phyloP scores from a whole-genome alignment of 176 grass and related monocot genomes.

The Bothriochloa decipiens region DNA sequence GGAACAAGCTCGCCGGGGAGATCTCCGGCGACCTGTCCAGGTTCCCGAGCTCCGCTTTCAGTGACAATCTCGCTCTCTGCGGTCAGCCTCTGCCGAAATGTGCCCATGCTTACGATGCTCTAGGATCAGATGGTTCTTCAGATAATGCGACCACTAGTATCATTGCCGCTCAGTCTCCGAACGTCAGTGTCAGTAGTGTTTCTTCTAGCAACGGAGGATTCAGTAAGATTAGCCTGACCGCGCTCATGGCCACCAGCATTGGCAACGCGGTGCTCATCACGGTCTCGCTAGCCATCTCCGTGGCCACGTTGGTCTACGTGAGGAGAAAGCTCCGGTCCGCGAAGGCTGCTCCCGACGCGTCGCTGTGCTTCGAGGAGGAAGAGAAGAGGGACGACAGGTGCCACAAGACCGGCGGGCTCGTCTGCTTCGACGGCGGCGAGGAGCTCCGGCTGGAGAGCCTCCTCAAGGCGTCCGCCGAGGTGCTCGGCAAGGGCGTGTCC shows the following conservation, averaged over 20 bases:
- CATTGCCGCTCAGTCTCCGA: conserved; percentile 27
- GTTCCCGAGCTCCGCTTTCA: conserved; percentile 58
- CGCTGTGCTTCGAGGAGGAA: conserved; percentile 33
- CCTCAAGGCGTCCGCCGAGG: conserved; percentile 74
- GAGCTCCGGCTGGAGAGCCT: conserved; percentile 74
- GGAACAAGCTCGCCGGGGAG: conserved; percentile 51
- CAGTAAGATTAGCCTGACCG: conserved; percentile 42
- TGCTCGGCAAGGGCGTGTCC: conserved; percentile 77
- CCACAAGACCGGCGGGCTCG: conserved; percentile 47
- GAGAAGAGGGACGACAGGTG: conserved; percentile 40
- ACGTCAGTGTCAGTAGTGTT: background rate
- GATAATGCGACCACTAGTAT: background rate
- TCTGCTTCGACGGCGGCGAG: conserved; percentile 74
- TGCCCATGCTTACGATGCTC: conserved; percentile 17
- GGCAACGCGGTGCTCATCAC: conserved; percentile 53
- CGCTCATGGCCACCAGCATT: conserved; percentile 57
- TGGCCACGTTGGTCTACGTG: conserved; percentile 60
- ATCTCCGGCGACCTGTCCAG: conserved; percentile 44
- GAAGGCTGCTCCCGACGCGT: conserved; percentile 1
- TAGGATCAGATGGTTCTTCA: conserved; percentile 6
- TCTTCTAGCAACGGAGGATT: conserved; percentile 15
- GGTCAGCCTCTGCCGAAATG: conserved; percentile 54
- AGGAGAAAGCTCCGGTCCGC: conserved; percentile 50
- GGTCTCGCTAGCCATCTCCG: conserved; percentile 38
- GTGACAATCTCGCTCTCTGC: conserved; percentile 51